Conservation (phyloP, 441 rosid genomes). For the Capsella rubella region DNA sequence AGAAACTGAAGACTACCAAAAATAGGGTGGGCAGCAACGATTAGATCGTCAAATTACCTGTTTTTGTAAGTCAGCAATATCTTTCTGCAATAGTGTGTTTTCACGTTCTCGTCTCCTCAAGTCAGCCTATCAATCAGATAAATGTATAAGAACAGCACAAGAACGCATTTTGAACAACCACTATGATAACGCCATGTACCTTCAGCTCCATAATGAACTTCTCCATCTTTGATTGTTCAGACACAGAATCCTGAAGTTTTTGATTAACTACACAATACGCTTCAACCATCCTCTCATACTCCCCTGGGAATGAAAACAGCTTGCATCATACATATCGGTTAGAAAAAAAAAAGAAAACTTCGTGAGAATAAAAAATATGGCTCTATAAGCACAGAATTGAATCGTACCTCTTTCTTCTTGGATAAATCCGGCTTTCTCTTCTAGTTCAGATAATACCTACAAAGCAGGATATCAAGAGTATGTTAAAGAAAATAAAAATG, state of each 20-base stretch:
- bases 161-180: conserved; percentile 16
- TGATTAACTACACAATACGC: conserved; percentile 81
- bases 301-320: conserved; percentile 65
- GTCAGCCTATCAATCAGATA: conserved; percentile 63
- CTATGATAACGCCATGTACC: conserved; percentile 50
- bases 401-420: conserved; percentile 95
- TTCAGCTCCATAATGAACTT: conserved; percentile 75
- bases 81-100: conserved; percentile 67
- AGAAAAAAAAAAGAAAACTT: neutral
- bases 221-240: conserved; percentile 80
- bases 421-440: conserved; percentile 89
- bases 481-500: conserved; percentile 10
- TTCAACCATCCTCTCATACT: conserved; percentile 88
- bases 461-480: conserved; percentile 32
- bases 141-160: conserved; percentile 13
- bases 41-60: conserved; percentile 57
- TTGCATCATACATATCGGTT: conserved; percentile 15
- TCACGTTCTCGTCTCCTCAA: conserved; percentile 84
- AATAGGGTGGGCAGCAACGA: conserved; percentile 19
- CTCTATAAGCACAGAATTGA: conserved; percentile 14
- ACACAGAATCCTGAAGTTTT: conserved; percentile 75
- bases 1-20: conserved; percentile 33
- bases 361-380: neutral
- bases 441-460: conserved; percentile 88
- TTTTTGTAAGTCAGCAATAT: conserved; percentile 80